Evolutionary conservation across 805 yeast genomes (phyloP).

Genomic region (Metschnikowia continentalis): DNA sequence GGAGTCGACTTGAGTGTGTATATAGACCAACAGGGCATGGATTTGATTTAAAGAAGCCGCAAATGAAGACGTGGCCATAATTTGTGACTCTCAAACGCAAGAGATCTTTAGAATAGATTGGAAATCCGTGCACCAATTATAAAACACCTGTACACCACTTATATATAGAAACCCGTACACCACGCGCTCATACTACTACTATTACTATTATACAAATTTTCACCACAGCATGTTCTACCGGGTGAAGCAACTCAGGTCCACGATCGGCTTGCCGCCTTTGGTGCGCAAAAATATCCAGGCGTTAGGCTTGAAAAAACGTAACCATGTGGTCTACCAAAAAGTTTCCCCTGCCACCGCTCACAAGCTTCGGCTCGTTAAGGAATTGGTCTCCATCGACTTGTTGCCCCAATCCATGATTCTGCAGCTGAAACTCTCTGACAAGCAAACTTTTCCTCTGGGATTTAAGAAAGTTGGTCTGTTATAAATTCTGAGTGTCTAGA

Average conservation of each 20-base stretch:
- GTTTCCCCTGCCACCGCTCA: constrained; percentile 83
- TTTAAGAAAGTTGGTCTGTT: constrained; percentile 16
- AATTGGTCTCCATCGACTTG: constrained; percentile 76
- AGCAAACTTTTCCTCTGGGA: constrained; percentile 14
- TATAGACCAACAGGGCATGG: background rate
- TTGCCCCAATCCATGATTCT: constrained; percentile 36
- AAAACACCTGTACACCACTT: background rate
- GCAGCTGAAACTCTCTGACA: constrained; percentile 8
- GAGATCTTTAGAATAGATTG: background rate
- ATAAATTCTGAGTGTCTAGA: background rate
- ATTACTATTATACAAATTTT: background rate
- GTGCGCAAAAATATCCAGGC: constrained; percentile 61
- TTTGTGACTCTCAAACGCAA: too few relatives aligned
- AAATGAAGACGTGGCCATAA: background rate
- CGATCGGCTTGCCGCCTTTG: constrained; percentile 76
- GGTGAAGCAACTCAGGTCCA: constrained; percentile 73
- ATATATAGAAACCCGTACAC: constrained; percentile 2
- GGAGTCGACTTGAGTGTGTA: background rate
- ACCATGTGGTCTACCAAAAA: constrained; percentile 65
- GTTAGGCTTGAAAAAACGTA: constrained; percentile 72
- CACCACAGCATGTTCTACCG: constrained; percentile 34
- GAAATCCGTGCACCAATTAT: too few relatives aligned
- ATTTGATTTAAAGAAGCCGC: background rate
- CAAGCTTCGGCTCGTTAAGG: constrained; percentile 76
- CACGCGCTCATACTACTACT: background rate